These are phyloP conservation scores for Tricholomella constricta DNA, from an alignment of 768 basidiomycete species.

Conservation along the genomic window DNA sequence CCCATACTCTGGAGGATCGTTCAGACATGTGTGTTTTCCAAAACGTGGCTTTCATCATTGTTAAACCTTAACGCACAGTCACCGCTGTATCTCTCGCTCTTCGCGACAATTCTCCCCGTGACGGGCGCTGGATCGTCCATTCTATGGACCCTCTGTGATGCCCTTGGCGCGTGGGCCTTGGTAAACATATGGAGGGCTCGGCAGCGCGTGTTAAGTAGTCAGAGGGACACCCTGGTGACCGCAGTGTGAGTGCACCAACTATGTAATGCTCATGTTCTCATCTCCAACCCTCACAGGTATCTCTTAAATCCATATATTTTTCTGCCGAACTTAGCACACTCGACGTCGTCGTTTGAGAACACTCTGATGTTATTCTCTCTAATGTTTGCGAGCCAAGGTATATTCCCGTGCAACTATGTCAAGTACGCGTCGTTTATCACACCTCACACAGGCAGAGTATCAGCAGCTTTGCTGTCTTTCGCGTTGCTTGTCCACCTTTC, in stretches of 20 bases:
- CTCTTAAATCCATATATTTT: slow-evolving; percentile 89
- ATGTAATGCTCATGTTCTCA: not conserved
- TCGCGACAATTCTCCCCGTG: slow-evolving; percentile 67
- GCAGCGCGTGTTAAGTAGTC: slow-evolving; percentile 46
- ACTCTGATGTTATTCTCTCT: slow-evolving; percentile 64
- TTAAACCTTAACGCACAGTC: slow-evolving; percentile 50
- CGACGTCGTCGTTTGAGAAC: slow-evolving; percentile 85
- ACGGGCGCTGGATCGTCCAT: slow-evolving; percentile 49
- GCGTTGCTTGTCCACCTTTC: slow-evolving; percentile 75
- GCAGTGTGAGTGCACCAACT: slow-evolving; percentile 53
- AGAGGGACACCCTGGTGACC: slow-evolving; percentile 63
- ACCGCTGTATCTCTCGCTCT: slow-evolving; percentile 74
- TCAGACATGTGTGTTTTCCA: slow-evolving; percentile 72
- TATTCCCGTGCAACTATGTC: slow-evolving; percentile 11
- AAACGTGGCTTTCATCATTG: not conserved
- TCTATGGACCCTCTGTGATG: slow-evolving; percentile 74
- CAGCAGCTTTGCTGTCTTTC: slow-evolving; percentile 62
- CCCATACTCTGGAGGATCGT: slow-evolving; percentile 85
- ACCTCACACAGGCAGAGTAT: slow-evolving; percentile 57
- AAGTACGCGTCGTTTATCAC: not conserved
- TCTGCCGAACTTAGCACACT: slow-evolving; percentile 76
- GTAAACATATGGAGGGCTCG: slow-evolving; percentile 68
- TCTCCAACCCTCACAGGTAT: slow-evolving; percentile 52
- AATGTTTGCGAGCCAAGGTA: slow-evolving; percentile 72
- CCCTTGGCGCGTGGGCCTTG: slow-evolving; percentile 67